Evolutionary conservation across 768 basidiomycete genomes (phyloP), one percentile per base, ranked within the genome.

Genomic region (Tylopilus rubrobrunneus): DNA sequence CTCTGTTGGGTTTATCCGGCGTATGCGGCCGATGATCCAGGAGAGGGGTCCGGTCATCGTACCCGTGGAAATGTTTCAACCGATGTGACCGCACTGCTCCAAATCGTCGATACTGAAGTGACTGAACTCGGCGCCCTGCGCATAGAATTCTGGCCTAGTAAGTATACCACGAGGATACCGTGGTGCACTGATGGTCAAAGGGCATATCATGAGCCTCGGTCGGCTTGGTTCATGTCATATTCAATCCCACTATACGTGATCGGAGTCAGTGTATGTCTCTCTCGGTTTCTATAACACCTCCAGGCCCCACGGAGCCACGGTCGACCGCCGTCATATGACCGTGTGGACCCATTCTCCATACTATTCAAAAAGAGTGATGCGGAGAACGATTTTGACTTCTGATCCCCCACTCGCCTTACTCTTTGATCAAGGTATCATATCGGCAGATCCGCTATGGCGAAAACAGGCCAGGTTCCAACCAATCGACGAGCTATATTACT

Each of bases 401-500:
- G 49, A 39, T 36, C 12, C 45, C 25, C 41, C 37, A 31, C 37
- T 27, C 28, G 34, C 15, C 31, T 48, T 28, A 4, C 19, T 34
- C 15, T 31, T 28, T 39, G 9, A 29, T 41, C 42, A 31, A 28
- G 33, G 34, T n/a, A 19, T 48, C 29, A n/a, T 19, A 31, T 31
- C n/a, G 45, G 15, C 36, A 9, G 10, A 4, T 27, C 14, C 2
- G 21, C 47, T 21, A 50, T 59, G 58, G 31, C 25, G 23, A 40
- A 48, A 9, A 44, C 45, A 29, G 27, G 8, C 25, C 45, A 58
- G 14, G 43, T 52, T 33, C 57, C 57, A 14, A 59, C 50, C n/a
- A 59, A 60, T 27, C 23, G 5, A 29, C 57, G 58, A 29, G 58
- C 48, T 5, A 36, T 60, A 33, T 31, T 50, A 19, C 57, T 59